phyloP scores from a whole-genome alignment of 805 yeast species.

The Saturnispora besseyi region DNA sequence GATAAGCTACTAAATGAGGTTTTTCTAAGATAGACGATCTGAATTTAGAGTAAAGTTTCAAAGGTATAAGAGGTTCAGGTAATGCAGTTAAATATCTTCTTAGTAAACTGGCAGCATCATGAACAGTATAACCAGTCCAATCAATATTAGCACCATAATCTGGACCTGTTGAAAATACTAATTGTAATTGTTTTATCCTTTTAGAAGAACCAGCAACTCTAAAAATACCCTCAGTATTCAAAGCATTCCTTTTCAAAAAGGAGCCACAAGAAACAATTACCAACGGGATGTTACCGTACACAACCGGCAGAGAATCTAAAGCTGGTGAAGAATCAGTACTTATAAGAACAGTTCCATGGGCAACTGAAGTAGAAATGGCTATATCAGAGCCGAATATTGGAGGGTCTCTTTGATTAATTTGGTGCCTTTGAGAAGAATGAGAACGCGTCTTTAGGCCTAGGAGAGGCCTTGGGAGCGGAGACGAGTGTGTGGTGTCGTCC shows the following conservation, averaged over 20 bases:
- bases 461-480: slow-evolving; percentile 33
- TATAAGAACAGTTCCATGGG: slow-evolving; percentile 68
- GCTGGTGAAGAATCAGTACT: slow-evolving; percentile 21
- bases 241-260: slow-evolving; percentile 66
- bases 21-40: slow-evolving; percentile 65
- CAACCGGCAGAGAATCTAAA: slow-evolving; percentile 27
- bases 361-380: slow-evolving; percentile 58
- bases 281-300: slow-evolving; percentile 84
- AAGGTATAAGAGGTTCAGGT: slow-evolving; percentile 88
- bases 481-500: slow-evolving; percentile 18
- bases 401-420: slow-evolving; percentile 17
- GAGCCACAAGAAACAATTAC: slow-evolving; percentile 96
- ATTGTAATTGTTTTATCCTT: slow-evolving; percentile 78
- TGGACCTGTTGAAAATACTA: slow-evolving; percentile 78
- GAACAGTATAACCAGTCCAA: slow-evolving; percentile 94
- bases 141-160: slow-evolving; percentile 76
- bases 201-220: slow-evolving; percentile 88
- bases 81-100: slow-evolving; percentile 79
- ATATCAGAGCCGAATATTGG: slow-evolving; percentile 76
- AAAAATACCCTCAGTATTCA: slow-evolving; percentile 83
- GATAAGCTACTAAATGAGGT: slow-evolving; percentile 56
- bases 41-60: slow-evolving; percentile 64
- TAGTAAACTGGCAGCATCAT: slow-evolving; percentile 89
- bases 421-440: slow-evolving; percentile 19
- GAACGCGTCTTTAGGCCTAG: slow-evolving; percentile 40